Percentiles rank a stretch among this genome's conserved stretches.
Conservation (phyloP, 371 early-diverging fungal genomes). For the Capillidium heterosporum region DNA sequence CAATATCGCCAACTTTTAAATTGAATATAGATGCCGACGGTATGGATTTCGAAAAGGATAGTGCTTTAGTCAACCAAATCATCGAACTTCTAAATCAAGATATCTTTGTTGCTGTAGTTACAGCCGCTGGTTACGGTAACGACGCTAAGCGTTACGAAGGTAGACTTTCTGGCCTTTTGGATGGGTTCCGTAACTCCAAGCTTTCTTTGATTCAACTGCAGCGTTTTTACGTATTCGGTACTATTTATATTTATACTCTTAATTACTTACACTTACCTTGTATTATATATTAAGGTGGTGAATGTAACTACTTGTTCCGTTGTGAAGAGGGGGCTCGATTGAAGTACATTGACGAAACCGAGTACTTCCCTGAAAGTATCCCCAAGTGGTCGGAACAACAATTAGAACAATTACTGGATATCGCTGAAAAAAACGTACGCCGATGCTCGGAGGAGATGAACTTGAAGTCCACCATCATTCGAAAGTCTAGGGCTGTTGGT, state of each 20-base stretch:
- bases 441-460: constrained; percentile 37
- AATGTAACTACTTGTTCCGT: constrained; percentile 62
- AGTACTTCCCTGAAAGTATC: constrained; percentile 21
- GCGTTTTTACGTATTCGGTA: constrained; percentile 54
- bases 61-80: constrained; percentile 33
- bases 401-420: constrained; percentile 40
- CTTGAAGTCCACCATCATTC: constrained; percentile 30
- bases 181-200: constrained; percentile 24
- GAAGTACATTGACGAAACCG: constrained; percentile 31
- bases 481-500: constrained; percentile 60
- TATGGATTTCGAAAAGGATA: constrained; percentile 46
- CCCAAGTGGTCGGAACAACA: constrained; percentile 24
- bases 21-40: constrained; percentile 40
- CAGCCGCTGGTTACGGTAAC: constrained; percentile 64
- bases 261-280: neutral
- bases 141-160: constrained; percentile 45
- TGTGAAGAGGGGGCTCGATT: constrained; percentile 31
- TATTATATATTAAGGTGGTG: constrained; percentile 22
- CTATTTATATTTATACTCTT: neutral
- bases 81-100: constrained; percentile 31
- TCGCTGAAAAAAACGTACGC: constrained; percentile 37
- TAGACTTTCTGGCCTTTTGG: constrained; percentile 45
- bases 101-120: constrained; percentile 57
- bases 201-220: constrained; percentile 22
- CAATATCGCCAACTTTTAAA: neutral